Conservation (phyloP, 495 filamentous ascomycete genomes). For the Pseudevernia furfuracea region DNA sequence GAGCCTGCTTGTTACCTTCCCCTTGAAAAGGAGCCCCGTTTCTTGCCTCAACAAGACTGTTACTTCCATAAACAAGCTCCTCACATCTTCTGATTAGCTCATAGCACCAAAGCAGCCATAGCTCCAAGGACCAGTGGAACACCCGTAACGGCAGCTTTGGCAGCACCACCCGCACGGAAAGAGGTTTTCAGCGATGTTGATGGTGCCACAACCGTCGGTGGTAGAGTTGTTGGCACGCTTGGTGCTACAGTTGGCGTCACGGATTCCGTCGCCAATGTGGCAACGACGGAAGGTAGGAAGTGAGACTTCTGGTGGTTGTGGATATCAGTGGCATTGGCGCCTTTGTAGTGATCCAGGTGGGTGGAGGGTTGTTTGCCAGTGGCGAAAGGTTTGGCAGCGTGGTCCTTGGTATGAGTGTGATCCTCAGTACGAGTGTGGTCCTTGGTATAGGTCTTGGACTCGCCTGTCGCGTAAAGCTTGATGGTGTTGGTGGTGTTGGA, state of each 20-base stretch:
- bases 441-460: background rate
- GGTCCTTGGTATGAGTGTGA: background rate
- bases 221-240: background rate
- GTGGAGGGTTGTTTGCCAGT: background rate
- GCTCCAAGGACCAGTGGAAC: conserved; percentile 32
- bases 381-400: background rate
- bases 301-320: conserved; percentile 3
- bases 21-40: background rate
- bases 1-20: background rate
- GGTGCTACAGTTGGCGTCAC: conserved; percentile 8
- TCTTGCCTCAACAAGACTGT: conserved; percentile 4
- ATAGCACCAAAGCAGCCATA: conserved; percentile 67
- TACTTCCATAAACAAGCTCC: background rate
- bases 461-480: background rate
- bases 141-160: background rate
- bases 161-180: background rate
- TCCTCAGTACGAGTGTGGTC: background rate
- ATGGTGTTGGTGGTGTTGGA: background rate
- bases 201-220: conserved; percentile 12
- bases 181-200: conserved; percentile 19
- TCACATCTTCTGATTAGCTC: conserved; percentile 17
- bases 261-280: conserved; percentile 13
- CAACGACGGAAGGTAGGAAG: background rate
- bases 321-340: background rate
- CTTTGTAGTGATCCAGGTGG: background rate